Base-by-base conservation (phyloP, 1,284 basidiomycete genomes). In the Trichosporon asahii region DNA sequence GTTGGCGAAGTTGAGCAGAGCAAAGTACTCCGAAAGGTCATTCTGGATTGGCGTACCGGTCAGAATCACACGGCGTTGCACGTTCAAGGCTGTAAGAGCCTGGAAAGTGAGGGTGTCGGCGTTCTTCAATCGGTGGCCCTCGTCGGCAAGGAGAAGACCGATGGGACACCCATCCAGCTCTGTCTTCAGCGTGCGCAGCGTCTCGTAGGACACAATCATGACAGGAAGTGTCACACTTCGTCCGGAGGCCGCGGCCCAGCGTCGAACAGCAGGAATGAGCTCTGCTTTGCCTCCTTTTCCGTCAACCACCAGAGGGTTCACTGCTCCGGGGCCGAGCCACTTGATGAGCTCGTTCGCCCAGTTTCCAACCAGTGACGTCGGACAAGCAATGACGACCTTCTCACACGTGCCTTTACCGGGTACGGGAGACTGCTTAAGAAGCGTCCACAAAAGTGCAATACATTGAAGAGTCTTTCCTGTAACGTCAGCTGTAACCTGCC, bases 161-260 rank as follows among this genome's bases (percentile, higher is more conserved):
- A 99, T 93, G 64, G 88, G 89, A 71, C 92, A 92, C 71, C 87
- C 88, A 1, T 89, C 89, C 3, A 97, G 86, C 77, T 95, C 89
- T 3, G 85, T 89, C 7, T 89, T 87, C 9, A 97, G 85, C 2
- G 90, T 90, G n/a, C 95, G 89, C 65, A 99, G 86, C 0, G 95
- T 98, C 82, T 99, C 96, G 77, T 99, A 99, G 0, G 97, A 99
- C 0, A 98, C 96, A 75, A 99, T 98, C 93, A 99, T 94, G 61
- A 99, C 96, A 95, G 68, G 1, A 5, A 29, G 37, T n/a, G 25
- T 63, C 3, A 66, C 65, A 18, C 21, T 93, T 70, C 94, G 86
- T 18, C 95, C 95, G 40, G 87, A 86, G 25, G 94, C 92, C 53
- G 90, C 88, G 8, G 93, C 92, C 95, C 95, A 98, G 72, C 92